Evolutionary conservation across 495 filamentous ascomycete genomes (phyloP).

Genomic region (Talaromyces adpressus): DNA sequence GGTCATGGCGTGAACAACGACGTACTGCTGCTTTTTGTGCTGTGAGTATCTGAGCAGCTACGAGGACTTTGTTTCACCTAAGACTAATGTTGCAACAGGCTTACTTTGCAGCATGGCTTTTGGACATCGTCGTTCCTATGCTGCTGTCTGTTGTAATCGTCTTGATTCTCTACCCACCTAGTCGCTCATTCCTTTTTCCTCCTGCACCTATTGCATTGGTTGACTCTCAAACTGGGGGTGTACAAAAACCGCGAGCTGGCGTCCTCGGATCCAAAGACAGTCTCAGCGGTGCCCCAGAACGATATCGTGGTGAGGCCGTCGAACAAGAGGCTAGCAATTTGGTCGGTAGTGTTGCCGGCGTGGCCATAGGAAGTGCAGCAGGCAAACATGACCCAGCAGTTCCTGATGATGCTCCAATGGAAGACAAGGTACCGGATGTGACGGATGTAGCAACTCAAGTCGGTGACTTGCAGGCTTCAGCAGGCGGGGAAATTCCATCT

Average conservation of each 20-base stretch:
- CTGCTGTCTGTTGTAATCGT: conserved; percentile 50
- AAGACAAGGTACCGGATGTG: conserved; percentile 51
- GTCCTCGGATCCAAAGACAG: conserved; percentile 72
- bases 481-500: conserved; percentile 34
- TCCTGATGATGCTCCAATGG: conserved; percentile 32
- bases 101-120: conserved; percentile 68
- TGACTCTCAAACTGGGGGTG: conserved; percentile 51
- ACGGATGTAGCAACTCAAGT: conserved; percentile 42
- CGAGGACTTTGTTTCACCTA: no score
- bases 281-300: conserved; percentile 75
- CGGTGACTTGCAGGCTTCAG: conserved; percentile 52
- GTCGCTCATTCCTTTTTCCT: conserved; percentile 64
- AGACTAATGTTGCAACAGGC: conserved; percentile 28
- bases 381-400: conserved; percentile 60
- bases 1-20: conserved; percentile 70
- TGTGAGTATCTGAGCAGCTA: conserved; percentile 24
- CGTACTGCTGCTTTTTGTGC: conserved; percentile 62
- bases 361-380: conserved; percentile 68
- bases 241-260: conserved; percentile 62
- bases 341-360: conserved; percentile 64
- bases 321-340: conserved; percentile 82
- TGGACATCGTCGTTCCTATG: conserved; percentile 66
- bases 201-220: conserved; percentile 62
- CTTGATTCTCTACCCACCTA: conserved; percentile 60
- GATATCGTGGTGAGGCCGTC: conserved; percentile 78